phyloP scores from a whole-genome alignment of 495 filamentous ascomycete species.

The Glonium stellatum region DNA sequence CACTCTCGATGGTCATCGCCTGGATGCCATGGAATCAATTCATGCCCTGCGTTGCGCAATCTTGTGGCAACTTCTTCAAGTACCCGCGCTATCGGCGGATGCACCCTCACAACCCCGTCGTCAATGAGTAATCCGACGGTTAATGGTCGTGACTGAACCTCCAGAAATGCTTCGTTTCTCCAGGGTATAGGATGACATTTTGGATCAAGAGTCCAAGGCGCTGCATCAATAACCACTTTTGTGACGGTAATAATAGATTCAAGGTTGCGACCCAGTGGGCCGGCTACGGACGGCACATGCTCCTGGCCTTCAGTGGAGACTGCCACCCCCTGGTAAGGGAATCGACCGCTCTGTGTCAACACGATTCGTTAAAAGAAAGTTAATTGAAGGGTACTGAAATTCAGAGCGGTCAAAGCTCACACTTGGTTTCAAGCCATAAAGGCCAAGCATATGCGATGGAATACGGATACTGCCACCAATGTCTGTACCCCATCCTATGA shows the following conservation, averaged over 20 bases:
- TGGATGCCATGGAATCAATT: constrained; percentile 43
- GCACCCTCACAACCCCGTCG: constrained; percentile 45
- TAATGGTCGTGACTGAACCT: constrained; percentile 39
- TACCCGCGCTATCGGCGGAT: constrained; percentile 39
- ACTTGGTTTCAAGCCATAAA: constrained; percentile 51
- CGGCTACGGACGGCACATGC: constrained; percentile 47
- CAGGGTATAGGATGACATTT: constrained; percentile 44
- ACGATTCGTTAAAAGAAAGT: neutral
- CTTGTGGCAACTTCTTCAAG: constrained; percentile 36
- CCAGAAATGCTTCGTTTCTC: constrained; percentile 38
- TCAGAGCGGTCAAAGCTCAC: constrained; percentile 13
- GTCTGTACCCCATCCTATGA: constrained; percentile 45
- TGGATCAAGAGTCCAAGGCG: constrained; percentile 44
- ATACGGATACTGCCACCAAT: constrained; percentile 61
- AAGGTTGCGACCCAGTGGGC: constrained; percentile 46
- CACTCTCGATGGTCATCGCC: constrained; percentile 40
- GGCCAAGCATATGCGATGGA: constrained; percentile 52
- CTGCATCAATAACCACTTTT: constrained; percentile 37
- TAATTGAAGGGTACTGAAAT: neutral
- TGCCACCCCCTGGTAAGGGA: constrained; percentile 44
- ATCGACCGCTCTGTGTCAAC: constrained; percentile 38
- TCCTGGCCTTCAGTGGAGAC: constrained; percentile 50
- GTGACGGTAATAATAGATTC: constrained; percentile 32
- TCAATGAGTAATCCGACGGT: constrained; percentile 45
- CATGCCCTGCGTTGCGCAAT: constrained; percentile 41